Conservation (phyloP, 2,329 filamentous ascomycete genomes). For the Cytospora schulzeri region DNA sequence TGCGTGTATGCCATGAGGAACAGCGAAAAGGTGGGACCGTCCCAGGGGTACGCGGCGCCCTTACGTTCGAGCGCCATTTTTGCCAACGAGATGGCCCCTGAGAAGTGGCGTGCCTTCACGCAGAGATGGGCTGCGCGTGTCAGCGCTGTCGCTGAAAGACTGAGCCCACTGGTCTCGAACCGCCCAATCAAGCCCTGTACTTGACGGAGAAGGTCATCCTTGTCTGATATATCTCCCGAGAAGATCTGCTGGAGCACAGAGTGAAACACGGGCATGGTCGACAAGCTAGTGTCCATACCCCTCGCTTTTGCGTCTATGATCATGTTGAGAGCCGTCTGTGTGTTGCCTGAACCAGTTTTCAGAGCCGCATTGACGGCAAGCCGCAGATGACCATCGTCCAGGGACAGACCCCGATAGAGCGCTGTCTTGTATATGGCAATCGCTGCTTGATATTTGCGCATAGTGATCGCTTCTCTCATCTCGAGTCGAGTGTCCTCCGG, state of each 20-base stretch:
- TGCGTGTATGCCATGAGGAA: slow-evolving; percentile 34
- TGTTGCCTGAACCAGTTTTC: slow-evolving; percentile 31
- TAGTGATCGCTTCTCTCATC: slow-evolving; percentile 21
- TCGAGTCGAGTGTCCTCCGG: slow-evolving; percentile 21
- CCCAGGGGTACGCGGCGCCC: slow-evolving; percentile 31
- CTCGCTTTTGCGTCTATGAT: slow-evolving; percentile 43
- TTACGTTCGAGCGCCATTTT: slow-evolving; percentile 32
- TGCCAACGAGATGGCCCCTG: slow-evolving; percentile 35
- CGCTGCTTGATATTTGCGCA: slow-evolving; percentile 15
- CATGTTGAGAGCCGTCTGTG: slow-evolving; percentile 41
- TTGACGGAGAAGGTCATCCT: slow-evolving; percentile 29
- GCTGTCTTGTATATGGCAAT: slow-evolving; percentile 42
- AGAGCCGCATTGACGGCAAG: slow-evolving; percentile 50
- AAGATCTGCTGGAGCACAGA: slow-evolving; percentile 41
- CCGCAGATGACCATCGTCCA: slow-evolving; percentile 47
- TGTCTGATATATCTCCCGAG: slow-evolving; percentile 23
- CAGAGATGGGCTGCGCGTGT: slow-evolving; percentile 37
- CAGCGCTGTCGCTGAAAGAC: slow-evolving; percentile 33
- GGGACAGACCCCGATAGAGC: slow-evolving; percentile 38
- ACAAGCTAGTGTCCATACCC: slow-evolving; percentile 46
- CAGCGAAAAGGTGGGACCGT: slow-evolving; percentile 38
- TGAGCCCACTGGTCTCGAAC: slow-evolving; percentile 31
- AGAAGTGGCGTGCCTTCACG: slow-evolving; percentile 33
- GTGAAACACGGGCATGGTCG: slow-evolving; percentile 44
- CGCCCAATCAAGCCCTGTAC: slow-evolving; percentile 31